Evolutionary conservation across 2,329 filamentous ascomycete species (phyloP), one percentile per base, ranked within the genome.

Genomic region (Periconia digitata): DNA sequence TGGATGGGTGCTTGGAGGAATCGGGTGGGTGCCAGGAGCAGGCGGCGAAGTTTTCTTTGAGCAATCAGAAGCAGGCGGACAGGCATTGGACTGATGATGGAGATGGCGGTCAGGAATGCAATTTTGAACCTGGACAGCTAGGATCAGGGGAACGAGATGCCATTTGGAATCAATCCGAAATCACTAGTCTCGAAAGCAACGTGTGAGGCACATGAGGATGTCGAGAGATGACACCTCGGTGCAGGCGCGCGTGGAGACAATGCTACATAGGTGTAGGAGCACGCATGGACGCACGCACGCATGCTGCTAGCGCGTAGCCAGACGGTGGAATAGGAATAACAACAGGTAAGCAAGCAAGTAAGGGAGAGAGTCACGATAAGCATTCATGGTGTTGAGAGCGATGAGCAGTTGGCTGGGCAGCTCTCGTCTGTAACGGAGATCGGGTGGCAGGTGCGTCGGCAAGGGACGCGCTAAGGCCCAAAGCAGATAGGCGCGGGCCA

Each of bases 1-100:
- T 50, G 57, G 59, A 44, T 46, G 58, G 55, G 54, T 69, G n/a
- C n/a, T n/a, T n/a, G 66, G 69, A 66, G 69, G 67, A 66, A 69
- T 54, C 38, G 29, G 47, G 36, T 8, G 47, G 50, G 57, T 51
- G 54, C 55, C 43, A 54, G 51, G 53, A 55, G 56, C 54, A 50
- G 51, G 48, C 49, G 46, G 51, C 51, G 51, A 48, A 53, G 59
- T 42, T 12, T 56, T 50, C 57, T 59, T 63, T 57, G 51, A 60
- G 49, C 54, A 63, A 62, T 60, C 64, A 54, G 53, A 40, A 47
- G 49, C 46, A n/a, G 49, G 36, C 48, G 40, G 49, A 47, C 46
- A n/a, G 49, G 36, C 48, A 49, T 48, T 43, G 45, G 46, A 47
- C 48, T 42, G 48, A 46, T 42, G 47, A 51, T 46, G 48, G 49